Evolutionary conservation across 164 flowering plant species (phyloP).

Genomic region (Chimonanthus salicifolius): DNA sequence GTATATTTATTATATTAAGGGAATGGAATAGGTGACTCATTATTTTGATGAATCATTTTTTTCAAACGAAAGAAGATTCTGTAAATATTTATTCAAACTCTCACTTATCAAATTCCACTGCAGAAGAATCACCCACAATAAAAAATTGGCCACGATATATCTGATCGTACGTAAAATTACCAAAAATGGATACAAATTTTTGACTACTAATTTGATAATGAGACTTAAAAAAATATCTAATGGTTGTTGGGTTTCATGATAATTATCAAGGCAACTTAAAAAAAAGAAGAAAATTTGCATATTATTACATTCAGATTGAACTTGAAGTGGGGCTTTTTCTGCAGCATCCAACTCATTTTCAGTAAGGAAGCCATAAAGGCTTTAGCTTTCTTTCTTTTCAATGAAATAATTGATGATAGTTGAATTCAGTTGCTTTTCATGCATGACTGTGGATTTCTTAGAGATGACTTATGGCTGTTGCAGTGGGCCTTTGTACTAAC

Average conservation of each 20-base stretch:
- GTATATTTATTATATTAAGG: too few relatives aligned
- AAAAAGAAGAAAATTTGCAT: neutral
- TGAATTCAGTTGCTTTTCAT: neutral
- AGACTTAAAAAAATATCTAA: too few relatives aligned
- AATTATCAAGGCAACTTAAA: neutral
- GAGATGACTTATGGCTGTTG: neutral
- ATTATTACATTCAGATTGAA: neutral
- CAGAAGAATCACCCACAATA: too few relatives aligned
- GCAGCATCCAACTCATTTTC: neutral
- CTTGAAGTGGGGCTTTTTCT: neutral
- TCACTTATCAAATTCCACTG: too few relatives aligned
- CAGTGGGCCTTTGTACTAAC: neutral
- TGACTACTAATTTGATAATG: too few relatives aligned
- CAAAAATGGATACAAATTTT: too few relatives aligned
- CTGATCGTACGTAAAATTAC: too few relatives aligned
- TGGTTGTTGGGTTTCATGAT: neutral
- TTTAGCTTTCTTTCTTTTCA: constrained; percentile 1
- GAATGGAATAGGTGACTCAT: too few relatives aligned
- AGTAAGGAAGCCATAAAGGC: neutral
- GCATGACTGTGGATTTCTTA: neutral
- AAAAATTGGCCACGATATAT: too few relatives aligned
- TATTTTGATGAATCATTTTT: too few relatives aligned
- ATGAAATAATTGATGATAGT: neutral
- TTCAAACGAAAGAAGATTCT: too few relatives aligned
- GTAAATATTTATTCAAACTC: too few relatives aligned